Percentiles rank a stretch among this genome's conserved stretches.
These are phyloP conservation scores for Choiromyces venosus DNA, from an alignment of 495 filamentous ascomycete genomes.

Conservation along the genomic window DNA sequence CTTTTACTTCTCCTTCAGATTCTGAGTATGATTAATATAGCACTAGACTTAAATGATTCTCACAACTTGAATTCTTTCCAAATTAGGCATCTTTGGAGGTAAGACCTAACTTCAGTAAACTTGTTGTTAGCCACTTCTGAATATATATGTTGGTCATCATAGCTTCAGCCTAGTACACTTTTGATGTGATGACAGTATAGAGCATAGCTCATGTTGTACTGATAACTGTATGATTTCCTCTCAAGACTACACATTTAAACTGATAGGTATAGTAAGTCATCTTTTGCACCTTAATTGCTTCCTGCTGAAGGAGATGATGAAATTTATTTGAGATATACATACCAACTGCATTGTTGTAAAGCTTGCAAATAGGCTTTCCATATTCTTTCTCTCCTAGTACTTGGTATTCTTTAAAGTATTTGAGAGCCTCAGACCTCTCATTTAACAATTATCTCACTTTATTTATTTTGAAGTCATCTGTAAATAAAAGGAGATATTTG, in stretches of 20 bases:
- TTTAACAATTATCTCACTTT: no score
- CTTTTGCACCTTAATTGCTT: not conserved
- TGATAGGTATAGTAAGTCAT: not conserved
- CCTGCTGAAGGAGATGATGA: not conserved
- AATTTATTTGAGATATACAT: not conserved
- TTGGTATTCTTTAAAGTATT: no score
- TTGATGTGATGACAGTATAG: not conserved
- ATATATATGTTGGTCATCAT: not conserved
- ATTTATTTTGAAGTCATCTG: no score
- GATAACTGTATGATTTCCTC: conserved; percentile 6
- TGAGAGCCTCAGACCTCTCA: no score
- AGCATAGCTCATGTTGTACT: not conserved
- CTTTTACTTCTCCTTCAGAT: conserved; percentile 2
- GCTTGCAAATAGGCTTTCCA: no score
- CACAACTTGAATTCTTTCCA: not conserved
- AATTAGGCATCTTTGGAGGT: not conserved
- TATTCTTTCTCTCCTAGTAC: no score
- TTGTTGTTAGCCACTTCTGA: not conserved
- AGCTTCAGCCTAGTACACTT: not conserved
- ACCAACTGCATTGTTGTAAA: no score
- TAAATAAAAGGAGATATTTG: not conserved
- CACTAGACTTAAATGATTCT: not conserved
- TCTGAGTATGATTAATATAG: not conserved
- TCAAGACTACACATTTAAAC: not conserved
- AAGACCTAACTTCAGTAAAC: not conserved